Evolutionary conservation across 1,139 yeast genomes (phyloP), one percentile per base, ranked within the genome.

Genomic region (Saccharomyces hybrid): DNA sequence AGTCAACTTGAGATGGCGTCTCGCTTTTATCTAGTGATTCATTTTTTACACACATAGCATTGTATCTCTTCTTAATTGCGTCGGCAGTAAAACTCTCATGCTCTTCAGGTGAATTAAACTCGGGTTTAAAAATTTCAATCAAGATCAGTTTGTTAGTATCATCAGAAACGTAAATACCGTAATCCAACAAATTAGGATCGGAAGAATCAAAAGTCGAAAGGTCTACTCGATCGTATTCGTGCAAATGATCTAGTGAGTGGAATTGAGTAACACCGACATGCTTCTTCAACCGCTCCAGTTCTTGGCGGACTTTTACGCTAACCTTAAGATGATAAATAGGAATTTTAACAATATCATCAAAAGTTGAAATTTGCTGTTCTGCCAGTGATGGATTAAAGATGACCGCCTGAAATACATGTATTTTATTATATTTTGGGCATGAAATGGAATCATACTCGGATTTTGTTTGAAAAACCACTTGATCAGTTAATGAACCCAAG

Each of bases 1-100:
- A 83, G 52, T 79, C 80, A 0, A 77, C 66, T 9, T 80, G 77
- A 6, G 77, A 71, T 0, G 88, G 87, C 3, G 50, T 52, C 2
- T 72, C 52, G 6, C 62, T 65, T 49, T 67, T 60, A 25, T 38
- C n/a, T 13, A 66, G 46, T 11, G 58, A 59, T 28, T 71, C 72
- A 14, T 63, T 64, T 6, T 56, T 51, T 26, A 63, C 57, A 13
- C 75, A 66, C 0, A 74, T 67, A 8, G 66, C 63, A 4, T 63
- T 61, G 47, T 73, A 73, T 57, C 81, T 70, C 6, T 69, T 61
- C 51, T 70, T 67, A 49, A 78, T 76, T 42, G 71, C 71, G 2
- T 70, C 74, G 3, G 67, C 59, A 13, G 72, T 74, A 60, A 75
- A 77, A 27, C 60, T 52, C n/a, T 67, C 67, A 5, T 61, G 61